A percentile compares a stretch with the other conserved stretches of the same genome.
Evolutionary conservation across 768 basidiomycete genomes (phyloP).

Genomic region (Russula brevipes): DNA sequence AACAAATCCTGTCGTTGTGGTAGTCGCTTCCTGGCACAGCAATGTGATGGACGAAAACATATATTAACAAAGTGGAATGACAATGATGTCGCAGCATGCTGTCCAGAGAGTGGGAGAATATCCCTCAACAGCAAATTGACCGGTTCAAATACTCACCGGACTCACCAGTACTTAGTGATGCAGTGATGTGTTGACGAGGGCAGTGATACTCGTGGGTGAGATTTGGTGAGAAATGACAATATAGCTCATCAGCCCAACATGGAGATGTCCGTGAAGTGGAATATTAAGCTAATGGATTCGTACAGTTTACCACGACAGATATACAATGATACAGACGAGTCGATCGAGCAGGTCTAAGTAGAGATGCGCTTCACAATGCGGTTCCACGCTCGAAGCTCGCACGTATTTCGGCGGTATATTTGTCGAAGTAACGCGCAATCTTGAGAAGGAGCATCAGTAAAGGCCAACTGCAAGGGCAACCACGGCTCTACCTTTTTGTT

Average conservation of each 20-base stretch:
- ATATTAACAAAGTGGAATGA: too few relatives aligned
- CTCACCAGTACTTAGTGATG: too few relatives aligned
- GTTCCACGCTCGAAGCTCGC: slow-evolving; percentile 98
- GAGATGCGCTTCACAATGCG: slow-evolving; percentile 51
- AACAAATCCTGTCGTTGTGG: too few relatives aligned
- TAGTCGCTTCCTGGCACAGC: too few relatives aligned
- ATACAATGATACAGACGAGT: slow-evolving; percentile 18
- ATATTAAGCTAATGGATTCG: not conserved
- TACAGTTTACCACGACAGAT: slow-evolving; percentile 1
- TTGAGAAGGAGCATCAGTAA: slow-evolving; percentile 31
- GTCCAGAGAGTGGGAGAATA: too few relatives aligned
- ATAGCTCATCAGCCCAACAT: too few relatives aligned
- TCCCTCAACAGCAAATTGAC: too few relatives aligned
- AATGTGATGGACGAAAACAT: too few relatives aligned
- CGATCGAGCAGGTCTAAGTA: not conserved
- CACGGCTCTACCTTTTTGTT: slow-evolving; percentile 76
- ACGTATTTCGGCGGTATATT: slow-evolving; percentile 93
- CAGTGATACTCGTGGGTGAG: too few relatives aligned
- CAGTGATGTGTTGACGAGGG: too few relatives aligned
- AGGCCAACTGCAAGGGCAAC: not conserved
- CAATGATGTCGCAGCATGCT: too few relatives aligned
- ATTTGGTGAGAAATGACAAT: not conserved
- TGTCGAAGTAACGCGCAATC: slow-evolving; percentile 95
- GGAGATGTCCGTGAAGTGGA: not conserved
- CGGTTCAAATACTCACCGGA: too few relatives aligned